These are phyloP conservation scores for Apophysomyces sp. DNA, from an alignment of 371 early-diverging fungal species.

Conservation along the genomic window DNA sequence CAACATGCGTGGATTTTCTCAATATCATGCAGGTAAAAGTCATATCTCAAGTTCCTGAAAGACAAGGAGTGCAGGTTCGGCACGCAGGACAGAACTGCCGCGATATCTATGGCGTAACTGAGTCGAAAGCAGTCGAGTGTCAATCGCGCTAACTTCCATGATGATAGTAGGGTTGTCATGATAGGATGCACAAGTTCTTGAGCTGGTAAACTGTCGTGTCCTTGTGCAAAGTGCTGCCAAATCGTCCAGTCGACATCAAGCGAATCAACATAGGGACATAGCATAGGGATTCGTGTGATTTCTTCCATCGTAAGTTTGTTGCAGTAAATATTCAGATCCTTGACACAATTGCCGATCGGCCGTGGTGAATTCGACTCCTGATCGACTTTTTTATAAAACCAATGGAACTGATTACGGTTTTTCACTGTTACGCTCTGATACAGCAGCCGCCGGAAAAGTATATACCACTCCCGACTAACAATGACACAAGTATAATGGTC, in stretches of 20 bases:
- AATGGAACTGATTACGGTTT: not conserved
- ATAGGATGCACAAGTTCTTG: too few species aligned
- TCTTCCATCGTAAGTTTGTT: not conserved
- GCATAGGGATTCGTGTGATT: not conserved
- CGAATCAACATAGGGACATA: slow-evolving; percentile 2
- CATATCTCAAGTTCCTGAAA: too few species aligned
- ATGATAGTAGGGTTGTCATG: too few species aligned
- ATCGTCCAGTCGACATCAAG: slow-evolving; percentile 11
- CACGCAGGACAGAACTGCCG: too few species aligned
- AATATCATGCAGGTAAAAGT: too few species aligned
- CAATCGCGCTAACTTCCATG: too few species aligned
- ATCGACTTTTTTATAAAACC: not conserved
- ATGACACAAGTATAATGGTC: slow-evolving; percentile 5
- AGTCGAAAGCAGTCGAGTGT: too few species aligned
- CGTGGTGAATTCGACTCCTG: not conserved
- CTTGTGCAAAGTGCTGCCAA: not conserved
- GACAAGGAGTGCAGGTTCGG: too few species aligned
- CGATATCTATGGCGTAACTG: too few species aligned
- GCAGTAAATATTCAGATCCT: slow-evolving; percentile 3
- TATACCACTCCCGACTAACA: slow-evolving; percentile 1
- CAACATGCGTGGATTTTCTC: too few species aligned
- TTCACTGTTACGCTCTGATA: not conserved
- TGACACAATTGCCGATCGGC: not conserved
- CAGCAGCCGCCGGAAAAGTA: not conserved
- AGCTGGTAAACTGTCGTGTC: too few species aligned